phyloP scores from a whole-genome alignment of 176 grass and related monocot genomes.

The Triticum urartu region DNA sequence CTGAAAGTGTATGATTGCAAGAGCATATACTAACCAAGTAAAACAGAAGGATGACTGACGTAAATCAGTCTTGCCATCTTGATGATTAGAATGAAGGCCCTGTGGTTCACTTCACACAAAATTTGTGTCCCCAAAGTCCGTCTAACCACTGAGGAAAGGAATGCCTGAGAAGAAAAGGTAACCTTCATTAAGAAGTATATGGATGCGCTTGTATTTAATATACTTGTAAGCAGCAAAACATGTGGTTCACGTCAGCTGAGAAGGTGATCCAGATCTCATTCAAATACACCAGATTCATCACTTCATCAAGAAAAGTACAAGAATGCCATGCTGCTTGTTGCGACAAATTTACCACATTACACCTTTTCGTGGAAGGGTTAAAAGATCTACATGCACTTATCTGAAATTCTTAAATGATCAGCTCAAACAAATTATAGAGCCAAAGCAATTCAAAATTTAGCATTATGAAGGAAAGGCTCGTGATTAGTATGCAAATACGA shows the following conservation, averaged over 20 bases:
- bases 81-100: constrained; percentile 19
- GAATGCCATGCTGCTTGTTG: not conserved
- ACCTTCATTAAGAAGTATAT: not conserved
- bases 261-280: not conserved
- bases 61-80: constrained; percentile 37
- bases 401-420: not conserved
- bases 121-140: constrained; percentile 31
- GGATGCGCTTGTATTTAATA: not conserved
- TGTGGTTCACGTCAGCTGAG: constrained; percentile 8
- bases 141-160: not conserved
- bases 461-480: not conserved
- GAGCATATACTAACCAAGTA: not conserved
- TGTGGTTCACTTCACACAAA: constrained; percentile 30
- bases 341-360: not conserved
- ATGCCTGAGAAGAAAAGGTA: constrained; percentile 37
- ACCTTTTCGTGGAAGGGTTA: not conserved
- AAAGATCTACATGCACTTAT: not conserved
- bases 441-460: not conserved
- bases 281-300: not conserved
- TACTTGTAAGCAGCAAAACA: not conserved
- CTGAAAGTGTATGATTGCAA: not conserved
- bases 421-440: not conserved
- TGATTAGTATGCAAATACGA: not conserved
- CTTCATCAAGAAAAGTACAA: not conserved
- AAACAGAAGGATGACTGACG: not conserved